Conservation (phyloP, 768 basidiomycete genomes). For the Tulasnella sp. region DNA sequence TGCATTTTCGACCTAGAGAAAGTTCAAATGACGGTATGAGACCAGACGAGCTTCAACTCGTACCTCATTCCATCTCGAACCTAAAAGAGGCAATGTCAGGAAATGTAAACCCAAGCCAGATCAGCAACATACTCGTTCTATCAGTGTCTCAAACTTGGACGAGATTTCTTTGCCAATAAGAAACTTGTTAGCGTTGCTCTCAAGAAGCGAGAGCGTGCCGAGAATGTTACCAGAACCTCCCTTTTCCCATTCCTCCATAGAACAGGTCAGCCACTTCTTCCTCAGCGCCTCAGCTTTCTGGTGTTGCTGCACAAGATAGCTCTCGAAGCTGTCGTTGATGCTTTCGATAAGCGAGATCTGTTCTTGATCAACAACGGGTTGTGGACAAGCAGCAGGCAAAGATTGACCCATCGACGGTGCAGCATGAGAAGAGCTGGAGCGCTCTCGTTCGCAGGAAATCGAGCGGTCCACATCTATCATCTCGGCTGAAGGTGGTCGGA, state of each 20-base stretch:
- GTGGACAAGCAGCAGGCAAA: background rate
- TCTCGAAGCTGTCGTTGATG: slow-evolving; percentile 4
- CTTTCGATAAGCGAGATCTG: background rate
- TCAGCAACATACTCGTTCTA: background rate
- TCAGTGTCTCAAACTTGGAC: background rate
- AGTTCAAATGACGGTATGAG: background rate
- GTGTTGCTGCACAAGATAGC: slow-evolving; percentile 1
- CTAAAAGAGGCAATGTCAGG: background rate
- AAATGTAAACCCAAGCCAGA: background rate
- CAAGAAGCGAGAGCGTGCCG: background rate
- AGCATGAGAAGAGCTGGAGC: background rate
- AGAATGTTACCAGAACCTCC: background rate
- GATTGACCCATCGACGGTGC: background rate
- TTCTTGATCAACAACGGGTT: background rate
- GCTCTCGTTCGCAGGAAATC: too few relatives aligned
- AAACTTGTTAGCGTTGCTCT: background rate
- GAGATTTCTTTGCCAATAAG: background rate
- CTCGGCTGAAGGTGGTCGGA: background rate
- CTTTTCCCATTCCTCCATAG: slow-evolving; percentile 6
- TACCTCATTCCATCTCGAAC: slow-evolving; percentile 7
- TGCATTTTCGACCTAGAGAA: background rate
- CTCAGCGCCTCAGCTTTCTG: background rate
- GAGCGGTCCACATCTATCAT: background rate
- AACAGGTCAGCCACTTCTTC: background rate
- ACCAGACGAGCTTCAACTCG: background rate